Evolutionary conservation across 208 protist species (phyloP).

Genomic region (Acanthamoeba castellanii): DNA sequence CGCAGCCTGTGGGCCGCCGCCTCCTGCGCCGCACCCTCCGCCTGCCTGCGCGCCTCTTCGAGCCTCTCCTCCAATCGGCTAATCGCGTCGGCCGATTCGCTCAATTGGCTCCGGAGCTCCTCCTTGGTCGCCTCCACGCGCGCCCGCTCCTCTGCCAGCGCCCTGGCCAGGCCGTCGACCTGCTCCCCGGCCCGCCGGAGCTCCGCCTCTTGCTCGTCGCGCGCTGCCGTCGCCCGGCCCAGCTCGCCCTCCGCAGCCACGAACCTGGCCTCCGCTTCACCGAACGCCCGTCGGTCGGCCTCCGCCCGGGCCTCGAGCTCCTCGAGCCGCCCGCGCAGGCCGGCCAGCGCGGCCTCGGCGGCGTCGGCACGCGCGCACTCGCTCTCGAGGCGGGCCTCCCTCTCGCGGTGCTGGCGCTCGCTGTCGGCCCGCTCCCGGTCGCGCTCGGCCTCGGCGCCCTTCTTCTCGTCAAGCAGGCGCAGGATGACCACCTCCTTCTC

Average conservation of each 20-base stretch:
- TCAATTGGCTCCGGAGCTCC: not conserved
- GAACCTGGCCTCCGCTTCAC: not conserved
- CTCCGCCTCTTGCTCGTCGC: not conserved
- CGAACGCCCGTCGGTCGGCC: not conserved
- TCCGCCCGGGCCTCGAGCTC: not conserved
- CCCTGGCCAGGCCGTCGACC: not conserved
- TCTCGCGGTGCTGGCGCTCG: not conserved
- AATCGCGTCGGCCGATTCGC: not conserved
- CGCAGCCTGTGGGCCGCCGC: not conserved
- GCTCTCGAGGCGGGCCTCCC: not conserved
- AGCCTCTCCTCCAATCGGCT: not conserved
- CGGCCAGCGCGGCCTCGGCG: not conserved
- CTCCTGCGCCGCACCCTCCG: not conserved
- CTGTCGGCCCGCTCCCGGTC: not conserved
- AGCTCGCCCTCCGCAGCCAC: not conserved
- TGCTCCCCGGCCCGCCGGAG: not conserved
- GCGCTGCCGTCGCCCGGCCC: not conserved
- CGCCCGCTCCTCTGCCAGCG: not conserved
- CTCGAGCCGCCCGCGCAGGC: not conserved
- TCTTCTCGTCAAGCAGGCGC: constrained; percentile 19
- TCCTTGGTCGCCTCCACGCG: not conserved
- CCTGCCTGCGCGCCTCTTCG: not conserved
- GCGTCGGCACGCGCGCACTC: not conserved
- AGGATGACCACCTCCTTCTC: constrained; percentile 22
- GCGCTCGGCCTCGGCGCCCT: not conserved